phyloP scores from a whole-genome alignment of 2,329 filamentous ascomycete genomes.

The Colletotrichum higginsianum region DNA sequence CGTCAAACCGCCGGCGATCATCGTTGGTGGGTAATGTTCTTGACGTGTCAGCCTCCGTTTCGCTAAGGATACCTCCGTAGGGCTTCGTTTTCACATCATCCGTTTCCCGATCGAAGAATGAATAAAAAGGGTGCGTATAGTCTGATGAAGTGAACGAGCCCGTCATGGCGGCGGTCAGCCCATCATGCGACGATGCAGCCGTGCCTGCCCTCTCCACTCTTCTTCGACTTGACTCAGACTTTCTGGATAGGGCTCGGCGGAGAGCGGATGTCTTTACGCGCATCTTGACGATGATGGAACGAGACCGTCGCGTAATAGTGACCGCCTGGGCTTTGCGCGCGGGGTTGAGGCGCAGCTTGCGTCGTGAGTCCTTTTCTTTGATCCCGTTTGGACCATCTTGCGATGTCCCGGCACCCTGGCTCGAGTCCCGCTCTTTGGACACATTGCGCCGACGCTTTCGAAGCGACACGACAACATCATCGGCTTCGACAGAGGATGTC shows the following conservation, averaged over 20 bases:
- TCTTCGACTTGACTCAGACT: conserved; percentile 68
- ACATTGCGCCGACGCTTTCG: conserved; percentile 69
- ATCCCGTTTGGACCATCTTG: conserved; percentile 49
- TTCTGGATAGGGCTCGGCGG: conserved; percentile 71
- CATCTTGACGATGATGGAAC: conserved; percentile 69
- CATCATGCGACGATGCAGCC: conserved; percentile 46
- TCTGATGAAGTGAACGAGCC: conserved; percentile 54
- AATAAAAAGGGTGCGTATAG: conserved; percentile 87
- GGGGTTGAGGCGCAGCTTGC: conserved; percentile 71
- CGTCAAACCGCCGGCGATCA: conserved; percentile 89
- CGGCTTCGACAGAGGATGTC: conserved; percentile 77
- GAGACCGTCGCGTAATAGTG: conserved; percentile 50
- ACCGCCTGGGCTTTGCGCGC: conserved; percentile 56
- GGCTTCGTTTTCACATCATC: conserved; percentile 94
- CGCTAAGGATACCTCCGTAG: conserved; percentile 92
- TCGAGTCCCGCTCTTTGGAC: conserved; percentile 58
- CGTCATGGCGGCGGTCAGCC: conserved; percentile 39
- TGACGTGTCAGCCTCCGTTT: conserved; percentile 90
- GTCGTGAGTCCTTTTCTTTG: conserved; percentile 58
- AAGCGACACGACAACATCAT: conserved; percentile 67
- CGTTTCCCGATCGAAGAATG: conserved; percentile 89
- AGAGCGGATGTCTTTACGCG: conserved; percentile 71
- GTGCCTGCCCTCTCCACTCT: conserved; percentile 56
- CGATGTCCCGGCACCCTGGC: conserved; percentile 53
- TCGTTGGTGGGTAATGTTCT: conserved; percentile 85